A percentile compares a stretch with the other conserved stretches of the same genome.
phyloP scores from a whole-genome alignment of 2,329 filamentous ascomycete genomes.

The Aspergillus sclerotialis region DNA sequence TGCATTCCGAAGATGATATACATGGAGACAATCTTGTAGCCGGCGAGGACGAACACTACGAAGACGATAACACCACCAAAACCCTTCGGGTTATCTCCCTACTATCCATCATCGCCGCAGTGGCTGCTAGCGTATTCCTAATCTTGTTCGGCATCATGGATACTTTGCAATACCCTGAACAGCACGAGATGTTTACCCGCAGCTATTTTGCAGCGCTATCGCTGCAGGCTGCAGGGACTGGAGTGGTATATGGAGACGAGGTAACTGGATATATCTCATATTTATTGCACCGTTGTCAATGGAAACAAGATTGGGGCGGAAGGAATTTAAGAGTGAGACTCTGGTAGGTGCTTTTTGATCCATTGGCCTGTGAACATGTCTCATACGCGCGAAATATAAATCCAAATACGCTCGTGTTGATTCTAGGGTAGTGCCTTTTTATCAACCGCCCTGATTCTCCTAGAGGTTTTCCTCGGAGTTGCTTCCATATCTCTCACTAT shows the following conservation, averaged over 20 bases:
- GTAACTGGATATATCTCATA: constrained; percentile 11
- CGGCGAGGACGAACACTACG: constrained; percentile 3
- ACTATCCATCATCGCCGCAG: constrained; percentile 12
- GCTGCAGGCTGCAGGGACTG: constrained; percentile 13
- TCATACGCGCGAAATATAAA: too few relatives aligned
- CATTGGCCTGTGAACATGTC: too few relatives aligned
- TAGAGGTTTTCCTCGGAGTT: constrained; percentile 11
- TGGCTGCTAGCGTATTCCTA: constrained; percentile 9
- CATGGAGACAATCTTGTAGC: neutral
- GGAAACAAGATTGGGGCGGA: constrained; percentile 8
- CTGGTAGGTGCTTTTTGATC: constrained; percentile 7
- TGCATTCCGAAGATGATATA: neutral
- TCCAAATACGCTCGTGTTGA: neutral
- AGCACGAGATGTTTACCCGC: constrained; percentile 12
- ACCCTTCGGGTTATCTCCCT: constrained; percentile 13
- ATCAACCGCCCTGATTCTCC: constrained; percentile 13
- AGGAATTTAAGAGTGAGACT: constrained; percentile 10
- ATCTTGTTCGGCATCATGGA: constrained; percentile 15
- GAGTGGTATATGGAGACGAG: constrained; percentile 15
- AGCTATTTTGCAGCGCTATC: constrained; percentile 14
- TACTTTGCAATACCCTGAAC: constrained; percentile 13
- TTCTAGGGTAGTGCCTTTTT: constrained; percentile 10
- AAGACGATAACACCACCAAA: constrained; percentile 10
- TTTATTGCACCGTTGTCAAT: constrained; percentile 9
- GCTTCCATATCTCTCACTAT: constrained; percentile 12